These are phyloP conservation scores for Raphanus raphanistrum DNA, from an alignment of 345 rosid genomes.

Conservation along the genomic window DNA sequence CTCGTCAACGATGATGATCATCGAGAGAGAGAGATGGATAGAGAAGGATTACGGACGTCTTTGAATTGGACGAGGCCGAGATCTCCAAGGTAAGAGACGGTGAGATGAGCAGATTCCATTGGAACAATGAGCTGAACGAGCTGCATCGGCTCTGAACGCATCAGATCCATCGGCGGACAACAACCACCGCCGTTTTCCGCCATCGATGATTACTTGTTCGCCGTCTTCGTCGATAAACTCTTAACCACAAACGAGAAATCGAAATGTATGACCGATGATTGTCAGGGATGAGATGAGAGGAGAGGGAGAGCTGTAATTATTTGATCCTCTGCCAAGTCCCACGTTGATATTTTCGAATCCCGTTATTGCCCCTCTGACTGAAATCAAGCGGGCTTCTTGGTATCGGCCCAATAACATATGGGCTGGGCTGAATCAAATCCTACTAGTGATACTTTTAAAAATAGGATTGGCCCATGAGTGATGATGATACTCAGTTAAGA, in stretches of 20 bases:
- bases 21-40: background rate
- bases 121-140: slow-evolving; percentile 92
- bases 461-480: background rate
- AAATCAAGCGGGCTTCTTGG: background rate
- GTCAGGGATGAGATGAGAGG: slow-evolving; percentile 2
- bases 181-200: slow-evolving; percentile 58
- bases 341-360: background rate
- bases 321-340: background rate
- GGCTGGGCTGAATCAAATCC: background rate
- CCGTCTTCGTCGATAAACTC: background rate
- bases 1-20: background rate
- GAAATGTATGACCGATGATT: background rate
- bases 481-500: background rate
- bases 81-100: slow-evolving; percentile 89
- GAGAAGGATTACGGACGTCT: slow-evolving; percentile 60
- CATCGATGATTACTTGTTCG: slow-evolving; percentile 39
- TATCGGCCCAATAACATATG: background rate
- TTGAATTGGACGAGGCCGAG: slow-evolving; percentile 94
- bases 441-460: background rate
- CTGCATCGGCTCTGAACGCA: slow-evolving; percentile 94
- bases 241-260: slow-evolving; percentile 12
- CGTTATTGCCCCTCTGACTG: background rate
- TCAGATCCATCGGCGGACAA: slow-evolving; percentile 92
- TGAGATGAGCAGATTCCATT: slow-evolving; percentile 83
- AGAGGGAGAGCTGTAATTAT: slow-evolving; percentile 25